Conservation (phyloP, 352 stramenopile genomes). For the Hyaloperonospora brassicae region DNA sequence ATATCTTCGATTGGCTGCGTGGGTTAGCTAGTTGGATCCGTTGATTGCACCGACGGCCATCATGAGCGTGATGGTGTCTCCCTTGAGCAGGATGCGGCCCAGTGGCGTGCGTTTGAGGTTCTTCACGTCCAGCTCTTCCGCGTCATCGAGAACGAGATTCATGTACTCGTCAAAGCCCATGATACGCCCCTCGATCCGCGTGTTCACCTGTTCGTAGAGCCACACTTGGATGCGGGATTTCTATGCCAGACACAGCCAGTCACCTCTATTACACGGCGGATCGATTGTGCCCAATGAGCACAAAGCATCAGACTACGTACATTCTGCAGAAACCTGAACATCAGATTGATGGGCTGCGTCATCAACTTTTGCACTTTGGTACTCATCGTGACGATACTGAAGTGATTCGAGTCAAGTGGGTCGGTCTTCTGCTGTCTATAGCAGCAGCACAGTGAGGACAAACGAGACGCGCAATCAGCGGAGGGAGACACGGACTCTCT, state of each 20-base stretch:
- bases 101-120: constrained; percentile 90
- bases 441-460: constrained; percentile 5
- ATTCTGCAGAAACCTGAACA: constrained; percentile 98
- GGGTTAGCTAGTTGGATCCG: constrained; percentile 26
- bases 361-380: constrained; percentile 98
- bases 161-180: constrained; percentile 99
- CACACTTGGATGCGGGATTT: constrained; percentile 98
- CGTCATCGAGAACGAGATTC: constrained; percentile 99
- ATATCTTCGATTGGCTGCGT: constrained; percentile 21
- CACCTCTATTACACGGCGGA: too few relatives aligned
- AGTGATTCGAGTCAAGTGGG: constrained; percentile 1
- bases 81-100: constrained; percentile 98
- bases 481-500: too few relatives aligned
- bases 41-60: constrained; percentile 65
- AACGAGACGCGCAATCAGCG: too few relatives aligned
- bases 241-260: constrained; percentile 21
- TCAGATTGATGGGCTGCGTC: constrained; percentile 99
- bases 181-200: constrained; percentile 98
- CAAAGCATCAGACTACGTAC: constrained; percentile 37
- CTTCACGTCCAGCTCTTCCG: constrained; percentile 94
- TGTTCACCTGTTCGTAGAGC: constrained; percentile 99
- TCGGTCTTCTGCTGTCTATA: constrained; percentile 14
- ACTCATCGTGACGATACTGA: constrained; percentile 52
- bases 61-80: constrained; percentile 99
- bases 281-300: neutral